Conservation (phyloP, 2,329 filamentous ascomycete species). For the Grosmannia clavigera region DNA sequence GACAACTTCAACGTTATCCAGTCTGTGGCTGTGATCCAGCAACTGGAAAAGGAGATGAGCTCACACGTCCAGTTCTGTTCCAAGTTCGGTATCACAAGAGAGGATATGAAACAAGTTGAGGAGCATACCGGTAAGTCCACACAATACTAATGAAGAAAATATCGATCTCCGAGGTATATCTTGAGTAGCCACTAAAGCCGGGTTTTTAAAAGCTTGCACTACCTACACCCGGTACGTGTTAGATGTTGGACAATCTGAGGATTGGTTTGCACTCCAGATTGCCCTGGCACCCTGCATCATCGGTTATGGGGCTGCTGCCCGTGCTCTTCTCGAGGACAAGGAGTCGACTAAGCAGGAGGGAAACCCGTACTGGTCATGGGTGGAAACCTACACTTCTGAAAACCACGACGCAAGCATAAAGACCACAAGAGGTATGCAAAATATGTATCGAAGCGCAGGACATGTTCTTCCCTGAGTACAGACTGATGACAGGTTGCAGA, state of each 20-base stretch:
- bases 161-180: too few species aligned
- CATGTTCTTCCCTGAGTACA: not conserved
- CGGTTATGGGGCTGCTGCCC: slow-evolving; percentile 75
- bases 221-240: slow-evolving; percentile 44
- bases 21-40: slow-evolving; percentile 49
- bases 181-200: not conserved
- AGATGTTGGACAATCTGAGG: slow-evolving; percentile 75
- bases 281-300: slow-evolving; percentile 77
- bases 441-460: not conserved
- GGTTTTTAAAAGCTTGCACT: slow-evolving; percentile 24
- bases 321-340: slow-evolving; percentile 51
- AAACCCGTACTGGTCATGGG: slow-evolving; percentile 82
- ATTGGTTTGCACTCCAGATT: slow-evolving; percentile 78
- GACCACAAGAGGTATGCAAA: slow-evolving; percentile 50
- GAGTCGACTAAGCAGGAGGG: slow-evolving; percentile 43
- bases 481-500: not conserved
- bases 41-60: slow-evolving; percentile 68
- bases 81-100: slow-evolving; percentile 62
- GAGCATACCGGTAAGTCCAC: slow-evolving; percentile 54
- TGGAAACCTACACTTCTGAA: slow-evolving; percentile 73
- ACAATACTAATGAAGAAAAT: not conserved
- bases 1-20: not conserved
- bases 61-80: slow-evolving; percentile 76
- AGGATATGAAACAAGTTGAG: slow-evolving; percentile 58
- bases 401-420: slow-evolving; percentile 65